phyloP scores from a whole-genome alignment of 768 basidiomycete genomes.

The Naganishia onofrii region DNA sequence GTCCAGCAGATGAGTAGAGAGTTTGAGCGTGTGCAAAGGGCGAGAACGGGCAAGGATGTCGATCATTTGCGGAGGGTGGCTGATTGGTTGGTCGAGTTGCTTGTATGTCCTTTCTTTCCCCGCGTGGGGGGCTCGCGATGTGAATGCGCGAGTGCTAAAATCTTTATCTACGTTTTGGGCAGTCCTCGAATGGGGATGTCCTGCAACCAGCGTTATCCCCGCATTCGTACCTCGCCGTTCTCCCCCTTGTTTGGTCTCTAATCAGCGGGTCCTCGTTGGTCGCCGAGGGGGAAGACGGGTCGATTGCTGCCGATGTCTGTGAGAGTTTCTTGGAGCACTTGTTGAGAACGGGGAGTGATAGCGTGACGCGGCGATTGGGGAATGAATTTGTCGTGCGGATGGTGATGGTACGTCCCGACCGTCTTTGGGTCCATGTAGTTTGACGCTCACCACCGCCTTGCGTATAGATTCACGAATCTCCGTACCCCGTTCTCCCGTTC shows the following conservation, averaged over 20 bases:
- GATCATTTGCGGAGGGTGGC: constrained; percentile 47
- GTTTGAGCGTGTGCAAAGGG: constrained; percentile 34
- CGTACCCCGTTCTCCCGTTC: constrained; percentile 39
- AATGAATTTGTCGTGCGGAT: constrained; percentile 73
- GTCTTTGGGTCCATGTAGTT: no score
- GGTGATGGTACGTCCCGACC: constrained; percentile 60
- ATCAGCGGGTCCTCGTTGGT: constrained; percentile 50
- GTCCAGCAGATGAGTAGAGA: constrained; percentile 37
- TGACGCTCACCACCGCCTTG: neutral
- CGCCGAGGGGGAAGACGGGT: constrained; percentile 30
- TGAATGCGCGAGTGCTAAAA: no score
- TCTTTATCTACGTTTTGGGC: neutral
- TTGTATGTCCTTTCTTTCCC: constrained; percentile 36
- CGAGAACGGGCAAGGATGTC: constrained; percentile 31
- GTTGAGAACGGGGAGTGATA: constrained; percentile 60
- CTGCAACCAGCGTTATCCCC: constrained; percentile 41
- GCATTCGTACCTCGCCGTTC: constrained; percentile 40
- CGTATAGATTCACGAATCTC: constrained; percentile 40
- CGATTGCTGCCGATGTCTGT: constrained; percentile 54
- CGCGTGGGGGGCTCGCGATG: no score
- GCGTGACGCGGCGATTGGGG: constrained; percentile 65
- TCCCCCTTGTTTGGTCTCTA: constrained; percentile 50
- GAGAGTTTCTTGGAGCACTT: constrained; percentile 68
- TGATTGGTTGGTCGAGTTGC: constrained; percentile 45
- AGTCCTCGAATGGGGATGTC: constrained; percentile 41